Base-by-base conservation (phyloP, 148 eudicot species). In the Persicaria tinctoria region DNA sequence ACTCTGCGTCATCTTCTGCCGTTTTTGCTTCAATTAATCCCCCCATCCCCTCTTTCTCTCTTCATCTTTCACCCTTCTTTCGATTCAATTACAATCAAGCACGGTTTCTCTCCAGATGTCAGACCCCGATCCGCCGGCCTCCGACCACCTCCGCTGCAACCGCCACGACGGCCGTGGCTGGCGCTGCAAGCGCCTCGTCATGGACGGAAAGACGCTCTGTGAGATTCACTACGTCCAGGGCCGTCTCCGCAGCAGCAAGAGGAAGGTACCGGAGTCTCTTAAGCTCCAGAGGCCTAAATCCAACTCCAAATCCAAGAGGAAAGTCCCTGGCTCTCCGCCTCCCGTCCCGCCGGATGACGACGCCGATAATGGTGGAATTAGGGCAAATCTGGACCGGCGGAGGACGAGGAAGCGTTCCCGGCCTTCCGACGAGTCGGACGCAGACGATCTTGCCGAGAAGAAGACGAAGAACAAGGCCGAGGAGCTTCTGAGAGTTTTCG, bases 141-240 rank as follows among this genome's bases (percentile, higher is more conserved):
- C 85, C 49, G 98, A 88, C 3, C 71, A 86, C 5, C 49, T 78
- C 38, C 84, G 97, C 50, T 94, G 98, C 81, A 85, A 87, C 79
- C 77, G 98, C 44, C 90, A 88, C 2, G 98, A 94, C 80, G 98
- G 98, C 41, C 76, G 93, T 5, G 85, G 83, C 74, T 94, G 98
- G 98, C 85, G 98, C 82, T 94, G 98, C 85, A 82, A 83, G 13
- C 88, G 96, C 77, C 82, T 51, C 27, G 88, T 80, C 0, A 23
- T 81, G 79, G 89, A 87, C 4, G 90, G 88, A 55, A 91, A 85
- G 68, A 83, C 88, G 74, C 86, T 92, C 49, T 94, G 98, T 73
- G 90, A 90, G 78, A 76, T 84, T 78, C 98, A 94, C 77, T 82
- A 87, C 62, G 81, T 86, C 45, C 97, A 93, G 51, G 95, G 93